Base-by-base conservation (phyloP, 805 yeast genomes). In the Lipomyces yamanashiensis region DNA sequence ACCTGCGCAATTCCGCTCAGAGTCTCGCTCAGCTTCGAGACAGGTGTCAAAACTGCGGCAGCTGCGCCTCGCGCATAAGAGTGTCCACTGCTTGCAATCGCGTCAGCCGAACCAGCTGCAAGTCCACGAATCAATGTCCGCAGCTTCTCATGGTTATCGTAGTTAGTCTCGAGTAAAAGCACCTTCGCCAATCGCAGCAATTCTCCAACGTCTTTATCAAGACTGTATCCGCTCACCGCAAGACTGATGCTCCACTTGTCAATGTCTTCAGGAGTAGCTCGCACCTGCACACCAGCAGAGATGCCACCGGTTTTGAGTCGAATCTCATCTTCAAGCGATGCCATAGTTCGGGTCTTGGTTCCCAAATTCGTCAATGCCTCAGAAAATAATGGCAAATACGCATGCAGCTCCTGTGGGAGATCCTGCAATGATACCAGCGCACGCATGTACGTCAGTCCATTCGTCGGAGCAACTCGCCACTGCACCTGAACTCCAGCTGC, bases 51-150 rank as follows among this genome's bases (percentile, higher is more conserved):
- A 36, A 83, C 81, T 0, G 96, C 82, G 28, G 84, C 79, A 1
- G 96, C 87, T 70, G 79, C 83, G 5, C 85, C 80, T 69, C 85
- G 82, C 1, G 98, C 97, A 76, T 83, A 92, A 1, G 87, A 78
- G 73, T 95, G 98, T 0, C 99, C 99, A 61, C 88, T 80, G 62
- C 92, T 95, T 9, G 97, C 92, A 57, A 95, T 85, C 7, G 83
- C 80, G 71, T 92, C 87, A 62, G 90, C 79, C 71, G 90, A 89
- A 70, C 90, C 92, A 40, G 92, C 86, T 0, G 89, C 88, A 71
- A 88, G 75, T 47, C 87, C 83, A 71, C 88, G 88, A 48, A 95
- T 84, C 71, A 95, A 79, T 0, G 89, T 85, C 62, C 84, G 80
- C 63, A 95, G 79, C 72, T 92, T 93, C 58, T 86, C 87, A 54